These are phyloP conservation scores for Naegleria fowleri DNA, from an alignment of 208 protist genomes.

Conservation along the genomic window DNA sequence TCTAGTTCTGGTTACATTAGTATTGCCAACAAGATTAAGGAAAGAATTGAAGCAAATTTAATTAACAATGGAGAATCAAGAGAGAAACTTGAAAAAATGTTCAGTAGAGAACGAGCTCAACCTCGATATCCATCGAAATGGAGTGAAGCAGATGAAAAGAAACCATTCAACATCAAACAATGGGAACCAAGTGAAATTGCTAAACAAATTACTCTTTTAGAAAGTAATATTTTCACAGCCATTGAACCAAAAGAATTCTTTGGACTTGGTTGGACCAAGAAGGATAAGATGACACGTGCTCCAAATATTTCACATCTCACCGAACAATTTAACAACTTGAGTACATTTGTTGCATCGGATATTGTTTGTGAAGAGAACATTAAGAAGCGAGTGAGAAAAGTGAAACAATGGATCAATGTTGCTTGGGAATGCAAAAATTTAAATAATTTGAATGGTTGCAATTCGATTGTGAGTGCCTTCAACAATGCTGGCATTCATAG, in stretches of 20 bases:
- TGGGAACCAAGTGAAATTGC: slow-evolving; percentile 1
- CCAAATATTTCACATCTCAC: not conserved
- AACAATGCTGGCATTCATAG: not conserved
- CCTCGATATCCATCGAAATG: not conserved
- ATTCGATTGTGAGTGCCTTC: not conserved
- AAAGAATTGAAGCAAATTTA: not conserved
- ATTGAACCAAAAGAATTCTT: slow-evolving; percentile 22
- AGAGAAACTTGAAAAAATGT: not conserved
- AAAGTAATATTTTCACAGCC: not conserved
- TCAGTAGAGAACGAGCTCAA: not conserved
- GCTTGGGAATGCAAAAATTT: not conserved
- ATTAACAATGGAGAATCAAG: not conserved
- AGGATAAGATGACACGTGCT: not conserved
- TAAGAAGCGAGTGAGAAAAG: not conserved
- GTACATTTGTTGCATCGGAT: not conserved
- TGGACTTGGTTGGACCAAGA: not conserved
- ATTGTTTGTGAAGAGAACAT: not conserved
- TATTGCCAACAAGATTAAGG: not conserved
- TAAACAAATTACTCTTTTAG: slow-evolving; percentile 5
- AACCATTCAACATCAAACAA: not conserved
- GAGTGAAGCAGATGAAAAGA: not conserved
- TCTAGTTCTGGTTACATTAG: not conserved
- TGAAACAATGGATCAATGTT: not conserved
- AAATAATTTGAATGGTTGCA: slow-evolving; percentile 14
- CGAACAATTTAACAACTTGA: not conserved